Base-by-base conservation (phyloP, 352 stramenopile species). In the Thalassiosira mediterranea region DNA sequence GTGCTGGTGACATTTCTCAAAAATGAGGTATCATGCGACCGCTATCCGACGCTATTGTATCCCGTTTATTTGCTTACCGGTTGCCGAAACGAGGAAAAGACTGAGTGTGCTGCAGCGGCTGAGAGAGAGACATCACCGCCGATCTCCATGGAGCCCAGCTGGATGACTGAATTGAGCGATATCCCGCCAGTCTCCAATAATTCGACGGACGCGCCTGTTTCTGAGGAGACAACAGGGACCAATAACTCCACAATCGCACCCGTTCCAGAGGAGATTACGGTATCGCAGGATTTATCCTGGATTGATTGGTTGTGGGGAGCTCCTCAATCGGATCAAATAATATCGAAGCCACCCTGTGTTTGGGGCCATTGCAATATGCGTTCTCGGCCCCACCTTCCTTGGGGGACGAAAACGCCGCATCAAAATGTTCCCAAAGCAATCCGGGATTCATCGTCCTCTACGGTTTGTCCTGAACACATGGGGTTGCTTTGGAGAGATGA, bases 61-160 rank as follows among this genome's bases (percentile, higher is more conserved):
- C 47, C 47, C 32, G 8, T 54, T 28, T 54, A 54, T 54, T 13
- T 26, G 32, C 47, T 54, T 26, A 54, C 32, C 32, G 47, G 47
- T 26, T 54, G 47, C 13, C 47, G 19, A 26, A n/a, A n/a, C 46
- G 4, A 53, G 46, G 4, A 10, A 29, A 54, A 31, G n/a, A n/a
- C n/a, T n/a, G n/a, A n/a, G n/a, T n/a, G n/a, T n/a, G n/a, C n/a
- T n/a, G n/a, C n/a, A n/a, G n/a, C n/a, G n/a, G n/a, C n/a, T n/a
- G n/a, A n/a, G n/a, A n/a, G n/a, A n/a, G n/a, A n/a, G n/a, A n/a
- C n/a, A n/a, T n/a, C n/a, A n/a, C n/a, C n/a, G n/a, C n/a, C n/a
- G n/a, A n/a, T n/a, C n/a, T n/a, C n/a, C n/a, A n/a, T n/a, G n/a
- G n/a, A n/a, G n/a, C n/a, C n/a, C n/a, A n/a, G n/a, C n/a, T n/a